Base-by-base conservation (phyloP, 2,329 filamentous ascomycete genomes). In the Penicillium sp. region DNA sequence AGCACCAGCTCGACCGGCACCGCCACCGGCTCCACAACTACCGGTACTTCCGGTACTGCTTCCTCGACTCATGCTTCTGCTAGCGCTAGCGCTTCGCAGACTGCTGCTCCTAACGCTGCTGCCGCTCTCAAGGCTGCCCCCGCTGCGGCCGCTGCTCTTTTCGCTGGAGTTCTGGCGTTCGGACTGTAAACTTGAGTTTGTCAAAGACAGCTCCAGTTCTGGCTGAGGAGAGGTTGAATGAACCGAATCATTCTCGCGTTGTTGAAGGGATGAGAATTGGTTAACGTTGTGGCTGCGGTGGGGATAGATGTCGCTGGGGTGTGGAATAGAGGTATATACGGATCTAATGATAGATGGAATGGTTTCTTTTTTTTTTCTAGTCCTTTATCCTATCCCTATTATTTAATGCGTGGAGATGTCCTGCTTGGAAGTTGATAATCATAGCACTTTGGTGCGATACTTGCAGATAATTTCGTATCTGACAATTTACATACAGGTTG, bases 161-260 rank as follows among this genome's bases (percentile, higher is more conserved):
- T 70, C 22, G 64, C 64, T 38, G 71, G 65, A 55, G 63, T 63
- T 11, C 16, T 72, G n/a, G 64, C 67, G 60, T 49, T 68, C 19
- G 42, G 45, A 26, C 57, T 68, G 38, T 68, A 66, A 55, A 52
- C 19, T 28, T 14, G 13, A 54, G 56, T 6, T 28, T 14, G 2
- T 26, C 13, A 10, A 28, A 10, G n/a, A 53, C 2, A 40, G 19
- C 19, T 22, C 19, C 19, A 42, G 38, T 22, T 42, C 3, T 5
- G 4, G 25, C 11, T 30, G 19, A 48, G 1, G 6, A 30, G 45
- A 10, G 45, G 45, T 48, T 16, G 19, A 11, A n/a, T 30, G 4
- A 14, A 30, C 14, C 19, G 10, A 14, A 28, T 3, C 16, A n/a
- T 28, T 48, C 14, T 16, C 10, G 11, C 14, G 25, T 26, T 30